Base-by-base conservation (phyloP, 257 asterid species). In the Solanum infundibuliforme region DNA sequence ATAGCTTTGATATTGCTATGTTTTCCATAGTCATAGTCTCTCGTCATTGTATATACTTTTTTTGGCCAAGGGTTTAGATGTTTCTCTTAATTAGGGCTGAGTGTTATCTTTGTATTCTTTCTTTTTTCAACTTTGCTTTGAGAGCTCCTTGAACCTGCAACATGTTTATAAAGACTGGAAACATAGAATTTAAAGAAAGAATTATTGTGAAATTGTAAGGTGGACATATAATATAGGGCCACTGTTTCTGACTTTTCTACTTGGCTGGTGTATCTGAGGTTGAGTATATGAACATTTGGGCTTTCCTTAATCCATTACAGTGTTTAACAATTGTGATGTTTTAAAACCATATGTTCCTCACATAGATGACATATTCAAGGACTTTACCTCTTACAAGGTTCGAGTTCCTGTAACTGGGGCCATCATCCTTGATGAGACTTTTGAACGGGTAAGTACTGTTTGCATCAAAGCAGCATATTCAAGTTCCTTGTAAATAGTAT, bases 361-460 rank as follows among this genome's bases (percentile, higher is more conserved):
- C 88, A 88, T 95, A 68, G 98, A 95, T 86, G 98, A 95, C 89
- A 95, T 94, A 87, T 94, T 95, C 90, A 95, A 95, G 94, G 98
- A 95, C 91, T 95, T 95, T 87, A 95, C 98, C 29, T 93, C 98
- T 25, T 95, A 95, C 90, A 95, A 95, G 89, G 96, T 93, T 88
- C 96, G 98, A 85, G 98, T 95, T 92, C 98, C 98, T 74, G 98
- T 95, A 75, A 94, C 96, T 5, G 98, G 97, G 90, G 98, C 98
- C 89, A 95, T 95, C 55, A 95, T 95, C 87, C 92, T 95, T 91
- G 98, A 95, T 85, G 95, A 93, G 89, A 91, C 97, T 82, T 94
- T 90, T 86, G 96, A 95, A 90, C 91, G 98, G 94, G 98, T 95
- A 90, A 92, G 96, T 43, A 68, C 66, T 73, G 66, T 16, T 31